These are phyloP conservation scores for Crithidia bombi DNA, from an alignment of 208 protist genomes.

Conservation along the genomic window DNA sequence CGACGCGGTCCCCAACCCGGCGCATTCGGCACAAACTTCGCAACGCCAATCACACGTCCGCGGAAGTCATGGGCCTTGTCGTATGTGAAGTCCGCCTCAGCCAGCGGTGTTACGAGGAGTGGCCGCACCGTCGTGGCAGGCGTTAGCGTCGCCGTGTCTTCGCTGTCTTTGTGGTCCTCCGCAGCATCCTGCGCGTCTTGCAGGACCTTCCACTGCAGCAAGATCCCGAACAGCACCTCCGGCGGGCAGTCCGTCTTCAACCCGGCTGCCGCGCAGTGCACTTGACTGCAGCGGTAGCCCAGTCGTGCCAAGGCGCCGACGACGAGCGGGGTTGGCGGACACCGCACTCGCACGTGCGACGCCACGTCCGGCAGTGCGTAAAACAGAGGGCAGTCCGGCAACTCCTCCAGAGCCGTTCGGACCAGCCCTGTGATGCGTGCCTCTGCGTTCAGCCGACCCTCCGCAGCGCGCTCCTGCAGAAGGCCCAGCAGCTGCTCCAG, in stretches of 20 bases:
- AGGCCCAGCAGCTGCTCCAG: constrained; percentile 70
- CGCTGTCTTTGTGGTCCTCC: constrained; percentile 15
- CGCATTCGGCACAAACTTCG: constrained; percentile 91
- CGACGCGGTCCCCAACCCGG: constrained; percentile 88
- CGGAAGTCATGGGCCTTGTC: constrained; percentile 81
- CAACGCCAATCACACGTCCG: constrained; percentile 65
- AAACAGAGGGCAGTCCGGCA: constrained; percentile 90
- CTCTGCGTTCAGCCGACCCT: constrained; percentile 51
- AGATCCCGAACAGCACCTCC: constrained; percentile 80
- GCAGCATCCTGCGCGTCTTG: constrained; percentile 36
- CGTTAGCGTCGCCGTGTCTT: neutral
- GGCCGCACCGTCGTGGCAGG: neutral
- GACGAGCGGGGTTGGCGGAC: constrained; percentile 74
- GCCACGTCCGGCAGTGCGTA: constrained; percentile 76
- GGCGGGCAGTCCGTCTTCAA: constrained; percentile 94
- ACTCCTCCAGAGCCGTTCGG: constrained; percentile 79
- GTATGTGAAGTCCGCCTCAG: constrained; percentile 77
- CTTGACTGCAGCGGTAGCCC: constrained; percentile 90
- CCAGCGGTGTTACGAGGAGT: constrained; percentile 49
- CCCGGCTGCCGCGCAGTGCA: constrained; percentile 87
- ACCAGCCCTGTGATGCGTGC: constrained; percentile 89
- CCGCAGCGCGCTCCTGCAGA: constrained; percentile 67
- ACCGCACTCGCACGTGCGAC: constrained; percentile 77
- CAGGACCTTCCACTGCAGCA: constrained; percentile 78
- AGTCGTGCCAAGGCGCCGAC: constrained; percentile 76